Evolutionary conservation across 257 asterid species (phyloP), one percentile per base, ranked within the genome.

Genomic region (Solanum stenotomum): DNA sequence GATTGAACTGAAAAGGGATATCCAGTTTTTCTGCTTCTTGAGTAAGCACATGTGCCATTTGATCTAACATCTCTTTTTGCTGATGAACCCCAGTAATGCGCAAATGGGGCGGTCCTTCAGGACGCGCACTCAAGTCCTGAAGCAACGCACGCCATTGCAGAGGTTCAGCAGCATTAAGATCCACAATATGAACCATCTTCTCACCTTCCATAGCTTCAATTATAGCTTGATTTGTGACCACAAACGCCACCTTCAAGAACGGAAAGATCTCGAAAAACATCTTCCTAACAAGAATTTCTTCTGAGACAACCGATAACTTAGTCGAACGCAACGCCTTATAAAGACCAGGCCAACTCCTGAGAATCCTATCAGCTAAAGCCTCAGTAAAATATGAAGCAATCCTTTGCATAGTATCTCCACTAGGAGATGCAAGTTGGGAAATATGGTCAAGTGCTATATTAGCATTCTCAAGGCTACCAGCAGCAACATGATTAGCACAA

Each of bases 171-270:
- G 96, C 95, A 56, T 93, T 93, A 25, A 96, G 92, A 90, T 96
- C 99, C 27, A 96, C 88, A 13, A 96, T 94, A 87, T 96, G 99
- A 88, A 96, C 99, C 94, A 96, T 91, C 88, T 93, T 96, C 61
- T 96, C 99, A 0, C 99, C 99, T 90, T 95, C 99, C 99, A 95
- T 95, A 6, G 98, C 96, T 87, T 95, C 98, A n/a, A 96, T 88
- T 13, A 96, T 95, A 5, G 98, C 96, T 89, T 95, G 99, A 88
- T 96, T 96, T 33, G 92, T 89, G 49, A 96, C 92, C 86, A 95
- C 95, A 88, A 92, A 94, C 25, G 99, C 95, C 88, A 95, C 98
- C 70, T 95, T 96, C 89, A 93, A 83, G 85, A 96, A 95, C 0
- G 99, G 99, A 84, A 96, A 87, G 75, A 91, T 91, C 91, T 96